These are phyloP conservation scores for Tolypocladium sp. DNA, from an alignment of 2,329 filamentous ascomycete genomes.

Conservation along the genomic window DNA sequence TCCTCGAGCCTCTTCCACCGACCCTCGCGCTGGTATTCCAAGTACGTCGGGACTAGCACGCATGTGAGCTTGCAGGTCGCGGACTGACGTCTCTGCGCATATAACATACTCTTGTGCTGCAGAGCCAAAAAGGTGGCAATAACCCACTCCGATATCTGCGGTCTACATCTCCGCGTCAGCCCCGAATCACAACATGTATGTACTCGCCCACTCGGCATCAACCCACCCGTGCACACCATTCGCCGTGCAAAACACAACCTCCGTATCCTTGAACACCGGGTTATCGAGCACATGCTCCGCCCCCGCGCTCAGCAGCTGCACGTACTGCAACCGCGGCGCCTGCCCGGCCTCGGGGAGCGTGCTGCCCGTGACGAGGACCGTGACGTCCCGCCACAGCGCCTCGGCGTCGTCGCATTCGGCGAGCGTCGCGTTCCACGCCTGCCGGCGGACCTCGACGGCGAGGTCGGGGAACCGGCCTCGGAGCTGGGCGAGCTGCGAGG, in stretches of 20 bases:
- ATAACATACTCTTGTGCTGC: neutral
- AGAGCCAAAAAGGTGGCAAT: neutral
- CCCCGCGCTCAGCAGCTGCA: neutral
- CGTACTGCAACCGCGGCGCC: neutral
- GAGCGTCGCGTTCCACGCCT: neutral
- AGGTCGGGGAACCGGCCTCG: neutral
- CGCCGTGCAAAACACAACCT: neutral
- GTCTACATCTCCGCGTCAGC: neutral
- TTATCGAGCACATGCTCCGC: neutral
- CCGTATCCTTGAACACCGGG: neutral
- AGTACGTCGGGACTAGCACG: neutral
- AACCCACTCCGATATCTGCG: neutral
- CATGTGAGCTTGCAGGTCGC: too few relatives aligned
- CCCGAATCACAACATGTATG: too few relatives aligned
- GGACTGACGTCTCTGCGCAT: too few relatives aligned
- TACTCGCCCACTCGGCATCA: neutral
- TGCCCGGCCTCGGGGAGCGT: neutral
- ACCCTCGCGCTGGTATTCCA: neutral
- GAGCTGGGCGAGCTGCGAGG: neutral
- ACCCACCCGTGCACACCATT: neutral
- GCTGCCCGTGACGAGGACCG: neutral
- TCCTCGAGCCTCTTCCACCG: neutral
- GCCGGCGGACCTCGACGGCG: neutral
- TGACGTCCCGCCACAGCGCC: neutral
- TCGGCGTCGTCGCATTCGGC: neutral